Percentiles rank a stretch among this genome's conserved stretches.
Evolutionary conservation across 371 early-diverging fungal genomes (phyloP).

Genomic region (Mucor ambiguus): DNA sequence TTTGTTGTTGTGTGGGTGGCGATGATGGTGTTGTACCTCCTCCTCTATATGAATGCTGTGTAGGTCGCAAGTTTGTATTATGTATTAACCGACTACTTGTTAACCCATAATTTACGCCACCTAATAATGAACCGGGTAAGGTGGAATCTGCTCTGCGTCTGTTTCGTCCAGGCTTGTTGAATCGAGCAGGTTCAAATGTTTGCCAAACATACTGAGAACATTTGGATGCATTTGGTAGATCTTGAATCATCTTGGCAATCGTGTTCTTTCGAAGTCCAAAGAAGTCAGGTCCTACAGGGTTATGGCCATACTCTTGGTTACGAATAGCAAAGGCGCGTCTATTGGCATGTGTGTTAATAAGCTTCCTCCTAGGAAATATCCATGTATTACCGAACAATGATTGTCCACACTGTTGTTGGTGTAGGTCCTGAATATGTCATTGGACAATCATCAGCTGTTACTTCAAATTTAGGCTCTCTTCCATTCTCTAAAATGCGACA

Average conservation of each 20-base stretch:
- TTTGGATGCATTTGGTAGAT: constrained; percentile 76
- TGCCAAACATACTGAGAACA: constrained; percentile 82
- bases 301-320: constrained; percentile 79
- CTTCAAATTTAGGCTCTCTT: constrained; percentile 70
- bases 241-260: constrained; percentile 90
- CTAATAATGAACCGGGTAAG: constrained; percentile 31
- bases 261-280: constrained; percentile 90
- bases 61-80: constrained; percentile 19
- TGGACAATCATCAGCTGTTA: constrained; percentile 54
- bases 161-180: constrained; percentile 49
- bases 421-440: constrained; percentile 53
- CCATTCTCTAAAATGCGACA: constrained; percentile 85
- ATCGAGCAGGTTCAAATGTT: constrained; percentile 58
- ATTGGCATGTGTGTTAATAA: constrained; percentile 4
- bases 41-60: constrained; percentile 17
- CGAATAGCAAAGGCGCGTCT: constrained; percentile 67
- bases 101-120: constrained; percentile 47
- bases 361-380: background rate
- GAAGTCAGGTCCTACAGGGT: constrained; percentile 91
- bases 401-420: constrained; percentile 58
- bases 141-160: constrained; percentile 45
- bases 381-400: constrained; percentile 43
- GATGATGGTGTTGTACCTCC: background rate
- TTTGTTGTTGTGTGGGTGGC: background rate
- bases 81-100: constrained; percentile 36